Percentiles rank a stretch among this genome's conserved stretches.
These are phyloP conservation scores for Gossypioides kirkii DNA, from an alignment of 345 rosid genomes.

Conservation along the genomic window DNA sequence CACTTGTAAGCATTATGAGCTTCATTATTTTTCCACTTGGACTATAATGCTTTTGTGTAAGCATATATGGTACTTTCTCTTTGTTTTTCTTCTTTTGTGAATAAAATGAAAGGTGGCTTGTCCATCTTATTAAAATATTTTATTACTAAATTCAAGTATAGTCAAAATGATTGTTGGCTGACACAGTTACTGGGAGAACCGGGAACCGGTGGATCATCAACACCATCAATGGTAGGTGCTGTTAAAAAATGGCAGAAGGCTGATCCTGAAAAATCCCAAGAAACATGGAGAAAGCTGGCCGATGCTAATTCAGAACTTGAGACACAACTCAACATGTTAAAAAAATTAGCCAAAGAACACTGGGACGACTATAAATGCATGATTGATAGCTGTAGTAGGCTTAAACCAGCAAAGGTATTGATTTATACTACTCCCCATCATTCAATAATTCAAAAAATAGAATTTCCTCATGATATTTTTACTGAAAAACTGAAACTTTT, in stretches of 20 bases:
- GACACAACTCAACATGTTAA: slow-evolving; percentile 50
- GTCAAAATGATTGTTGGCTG: slow-evolving; percentile 20
- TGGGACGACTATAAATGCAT: slow-evolving; percentile 55
- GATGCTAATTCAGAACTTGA: slow-evolving; percentile 76
- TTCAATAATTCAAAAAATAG: background rate
- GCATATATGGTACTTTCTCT: background rate
- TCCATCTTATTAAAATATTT: background rate
- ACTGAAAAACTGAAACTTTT: background rate
- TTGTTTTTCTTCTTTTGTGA: background rate
- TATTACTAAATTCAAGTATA: slow-evolving; percentile 8
- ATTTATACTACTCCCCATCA: background rate
- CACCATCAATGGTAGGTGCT: slow-evolving; percentile 98
- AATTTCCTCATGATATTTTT: background rate
- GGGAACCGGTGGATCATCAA: slow-evolving; percentile 95
- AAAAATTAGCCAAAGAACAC: slow-evolving; percentile 68
- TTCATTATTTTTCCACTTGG: slow-evolving; percentile 14
- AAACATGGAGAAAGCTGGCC: slow-evolving; percentile 74
- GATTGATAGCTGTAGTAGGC: slow-evolving; percentile 63
- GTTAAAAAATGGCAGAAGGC: slow-evolving; percentile 92
- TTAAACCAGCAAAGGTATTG: slow-evolving; percentile 62
- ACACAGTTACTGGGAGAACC: slow-evolving; percentile 86
- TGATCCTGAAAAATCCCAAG: slow-evolving; percentile 72
- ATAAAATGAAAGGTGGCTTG: background rate
- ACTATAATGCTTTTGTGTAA: background rate
- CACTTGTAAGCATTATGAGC: slow-evolving; percentile 44